Base-by-base conservation (phyloP, 78 protist genomes). In the Chrysochromulina parva region DNA sequence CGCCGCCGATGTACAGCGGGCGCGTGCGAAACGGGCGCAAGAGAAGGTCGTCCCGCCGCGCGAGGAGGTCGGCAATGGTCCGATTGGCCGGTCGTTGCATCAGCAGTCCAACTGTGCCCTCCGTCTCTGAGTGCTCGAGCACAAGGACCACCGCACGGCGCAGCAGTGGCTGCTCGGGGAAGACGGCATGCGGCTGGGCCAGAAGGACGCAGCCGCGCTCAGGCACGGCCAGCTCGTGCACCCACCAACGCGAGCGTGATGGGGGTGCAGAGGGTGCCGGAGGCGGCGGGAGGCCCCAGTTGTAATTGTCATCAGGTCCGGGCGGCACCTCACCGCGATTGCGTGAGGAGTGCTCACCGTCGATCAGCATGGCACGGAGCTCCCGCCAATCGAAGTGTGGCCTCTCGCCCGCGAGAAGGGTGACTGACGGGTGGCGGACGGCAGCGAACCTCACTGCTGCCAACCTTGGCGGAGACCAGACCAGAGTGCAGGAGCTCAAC, bases 111-210 rank as follows among this genome's bases (percentile, higher is more conserved):
- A 74, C 57, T 0, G 82, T 74, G 28, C 82, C 82, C 22, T 1
- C 28, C 26, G 3, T n/a, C 57, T 2, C 82, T 4, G 6, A 10
- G 57, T 74, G 82, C 82, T 48, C 57, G 26, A 74, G 57, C 57
- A 74, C 82, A 4, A 74, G 82, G 57, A 74, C 82, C 28, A 74
- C 82, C 82, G 82, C 82, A 19, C 82, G 50, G 55, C 48, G 82
- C 22, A 74, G 3, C n/a, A 48, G 82, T n/a, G 55, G 82, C 50
- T 28, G 24, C 57, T 74, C 82, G 50, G 17, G 28, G 55, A 74
- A 9, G 10, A 74, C 2, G 13, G n/a, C 82, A 55, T 74, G 82
- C 82, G 82, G 82, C 82, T 74, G 82, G 5, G 82, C 82, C 26
- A 74, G 82, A 3, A 74, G 82, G 19, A 74, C 14, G 82, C 82